phyloP scores from a whole-genome alignment of 176 grass and related monocot genomes.

The Bonia amplexicaulis region DNA sequence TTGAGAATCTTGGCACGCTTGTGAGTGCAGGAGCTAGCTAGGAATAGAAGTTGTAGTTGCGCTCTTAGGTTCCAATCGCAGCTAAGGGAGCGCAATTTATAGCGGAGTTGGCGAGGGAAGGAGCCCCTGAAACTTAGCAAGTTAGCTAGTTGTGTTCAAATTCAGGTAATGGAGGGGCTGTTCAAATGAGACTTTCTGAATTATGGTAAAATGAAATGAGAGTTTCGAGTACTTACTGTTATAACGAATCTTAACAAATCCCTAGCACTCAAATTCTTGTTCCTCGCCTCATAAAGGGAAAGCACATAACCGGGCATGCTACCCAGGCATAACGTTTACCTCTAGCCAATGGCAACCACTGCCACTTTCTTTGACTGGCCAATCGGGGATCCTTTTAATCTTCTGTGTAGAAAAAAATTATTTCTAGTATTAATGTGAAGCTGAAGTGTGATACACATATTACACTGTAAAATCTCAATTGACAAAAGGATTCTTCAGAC shows the following conservation, averaged over 20 bases:
- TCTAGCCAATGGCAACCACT: neutral
- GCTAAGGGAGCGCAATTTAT: neutral
- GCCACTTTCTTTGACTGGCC: conserved; percentile 12
- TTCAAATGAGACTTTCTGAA: neutral
- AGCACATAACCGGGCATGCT: conserved; percentile 10
- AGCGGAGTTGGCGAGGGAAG: neutral
- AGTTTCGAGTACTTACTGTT: neutral
- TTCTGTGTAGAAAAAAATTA: neutral
- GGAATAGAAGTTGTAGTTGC: neutral
- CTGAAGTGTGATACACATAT: neutral
- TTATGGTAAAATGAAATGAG: neutral
- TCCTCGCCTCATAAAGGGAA: neutral
- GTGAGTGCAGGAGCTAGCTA: neutral
- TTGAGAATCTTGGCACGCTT: neutral
- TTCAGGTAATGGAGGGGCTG: neutral
- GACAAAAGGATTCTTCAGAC: neutral
- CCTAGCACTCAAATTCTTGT: neutral
- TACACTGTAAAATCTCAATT: neutral
- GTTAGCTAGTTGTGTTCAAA: neutral
- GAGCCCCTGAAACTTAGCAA: neutral
- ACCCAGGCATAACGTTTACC: neutral
- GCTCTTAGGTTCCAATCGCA: neutral
- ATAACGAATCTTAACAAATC: neutral
- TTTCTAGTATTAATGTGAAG: neutral
- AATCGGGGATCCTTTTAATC: neutral